Percentiles rank a stretch among this genome's conserved stretches.
These are phyloP conservation scores for Corylus americana DNA, from an alignment of 306 rosid species.

Conservation along the genomic window DNA sequence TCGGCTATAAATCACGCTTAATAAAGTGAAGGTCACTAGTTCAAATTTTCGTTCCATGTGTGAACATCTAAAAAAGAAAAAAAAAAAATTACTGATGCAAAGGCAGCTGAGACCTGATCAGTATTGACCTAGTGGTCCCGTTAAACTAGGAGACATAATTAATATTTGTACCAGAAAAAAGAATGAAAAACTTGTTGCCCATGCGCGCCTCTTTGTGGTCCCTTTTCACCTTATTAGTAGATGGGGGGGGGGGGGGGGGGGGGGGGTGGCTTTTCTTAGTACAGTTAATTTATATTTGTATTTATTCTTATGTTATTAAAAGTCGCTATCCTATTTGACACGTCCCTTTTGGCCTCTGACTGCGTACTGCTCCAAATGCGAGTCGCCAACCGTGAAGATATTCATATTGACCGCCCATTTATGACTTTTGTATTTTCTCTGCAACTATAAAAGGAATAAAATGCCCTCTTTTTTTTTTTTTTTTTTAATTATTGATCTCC, in stretches of 20 bases:
- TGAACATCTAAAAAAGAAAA: too few relatives aligned
- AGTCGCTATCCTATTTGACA: background rate
- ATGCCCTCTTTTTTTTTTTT: background rate
- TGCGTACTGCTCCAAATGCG: background rate
- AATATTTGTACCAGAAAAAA: background rate
- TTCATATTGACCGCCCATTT: background rate
- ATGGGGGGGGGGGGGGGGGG: too few relatives aligned
- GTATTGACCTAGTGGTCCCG: background rate
- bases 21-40: too few relatives aligned
- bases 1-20: too few relatives aligned
- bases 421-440: background rate
- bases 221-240: background rate
- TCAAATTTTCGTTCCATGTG: too few relatives aligned
- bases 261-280: background rate
- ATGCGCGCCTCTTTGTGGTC: background rate
- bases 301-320: too few relatives aligned
- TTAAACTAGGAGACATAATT: background rate
- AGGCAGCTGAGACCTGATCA: too few relatives aligned
- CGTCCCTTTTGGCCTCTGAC: background rate
- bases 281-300: background rate
- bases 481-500: too few relatives aligned
- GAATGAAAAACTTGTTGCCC: constrained; percentile 3
- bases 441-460: background rate
- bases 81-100: too few relatives aligned
- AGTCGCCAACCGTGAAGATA: background rate